Evolutionary conservation across 192 early-diverging fungal genomes (phyloP).

Genomic region (Thamnidium elegans): DNA sequence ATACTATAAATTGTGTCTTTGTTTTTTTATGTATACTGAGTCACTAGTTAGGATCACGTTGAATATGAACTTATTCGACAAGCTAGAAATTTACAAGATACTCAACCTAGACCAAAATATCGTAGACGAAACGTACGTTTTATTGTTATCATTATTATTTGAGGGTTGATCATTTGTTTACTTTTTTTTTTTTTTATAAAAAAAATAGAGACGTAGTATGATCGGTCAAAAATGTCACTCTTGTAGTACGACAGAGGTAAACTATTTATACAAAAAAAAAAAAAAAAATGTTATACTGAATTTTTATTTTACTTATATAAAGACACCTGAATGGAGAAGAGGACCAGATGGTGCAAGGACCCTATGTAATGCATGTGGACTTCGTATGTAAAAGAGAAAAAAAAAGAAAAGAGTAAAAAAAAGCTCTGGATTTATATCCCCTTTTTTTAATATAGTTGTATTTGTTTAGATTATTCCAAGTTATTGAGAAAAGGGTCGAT

Average conservation of each 20-base stretch:
- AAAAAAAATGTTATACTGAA: too few relatives aligned
- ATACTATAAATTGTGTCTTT: background rate
- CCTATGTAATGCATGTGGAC: conserved; percentile 93
- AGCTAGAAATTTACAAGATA: conserved; percentile 11
- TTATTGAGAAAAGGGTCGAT: conserved; percentile 10
- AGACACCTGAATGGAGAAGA: conserved; percentile 92
- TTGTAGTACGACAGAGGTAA: conserved; percentile 72
- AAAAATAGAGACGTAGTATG: conserved; percentile 17
- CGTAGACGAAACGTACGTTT: conserved; percentile 19
- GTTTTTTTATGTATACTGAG: background rate
- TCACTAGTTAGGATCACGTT: background rate
- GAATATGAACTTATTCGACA: conserved; percentile 21
- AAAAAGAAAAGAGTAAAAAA: background rate
- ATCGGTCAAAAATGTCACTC: conserved; percentile 54
- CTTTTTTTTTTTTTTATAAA: background rate
- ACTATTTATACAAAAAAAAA: background rate
- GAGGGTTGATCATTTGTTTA: too few relatives aligned
- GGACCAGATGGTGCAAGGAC: conserved; percentile 88
- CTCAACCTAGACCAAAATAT: conserved; percentile 10
- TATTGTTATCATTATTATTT: too few relatives aligned
- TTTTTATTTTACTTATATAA: conserved; percentile 68
- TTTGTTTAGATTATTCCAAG: conserved; percentile 13
- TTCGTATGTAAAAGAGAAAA: conserved; percentile 57
- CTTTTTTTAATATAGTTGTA: background rate
- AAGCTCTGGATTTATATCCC: background rate